These are phyloP conservation scores for Cordyceps sp. DNA, from an alignment of 2,329 filamentous ascomycete genomes.

Conservation along the genomic window DNA sequence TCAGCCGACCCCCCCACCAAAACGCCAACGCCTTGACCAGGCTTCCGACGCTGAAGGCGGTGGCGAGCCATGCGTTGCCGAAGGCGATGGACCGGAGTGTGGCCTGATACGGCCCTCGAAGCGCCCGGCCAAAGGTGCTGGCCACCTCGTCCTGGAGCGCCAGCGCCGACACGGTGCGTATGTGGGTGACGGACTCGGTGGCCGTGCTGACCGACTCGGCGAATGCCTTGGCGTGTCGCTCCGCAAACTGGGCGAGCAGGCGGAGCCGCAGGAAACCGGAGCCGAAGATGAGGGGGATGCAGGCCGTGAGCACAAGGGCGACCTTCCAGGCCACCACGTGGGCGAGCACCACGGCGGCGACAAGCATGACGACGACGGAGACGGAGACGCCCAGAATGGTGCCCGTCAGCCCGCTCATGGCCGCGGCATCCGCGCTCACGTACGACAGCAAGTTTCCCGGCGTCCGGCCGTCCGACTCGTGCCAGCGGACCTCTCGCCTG, in stretches of 20 bases:
- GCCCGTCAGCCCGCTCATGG: conserved; percentile 51
- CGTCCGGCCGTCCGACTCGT: conserved; percentile 46
- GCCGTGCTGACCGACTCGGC: conserved; percentile 46
- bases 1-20: conserved; percentile 63
- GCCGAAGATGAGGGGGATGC: conserved; percentile 51
- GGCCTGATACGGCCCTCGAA: conserved; percentile 34
- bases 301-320: conserved; percentile 52
- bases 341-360: conserved; percentile 50
- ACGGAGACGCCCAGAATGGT: conserved; percentile 55
- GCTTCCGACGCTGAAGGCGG: conserved; percentile 44
- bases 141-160: conserved; percentile 35
- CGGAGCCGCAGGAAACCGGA: conserved; percentile 53
- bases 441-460: conserved; percentile 46
- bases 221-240: conserved; percentile 47
- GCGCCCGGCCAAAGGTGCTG: conserved; percentile 32
- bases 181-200: conserved; percentile 48
- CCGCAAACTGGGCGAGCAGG: conserved; percentile 43
- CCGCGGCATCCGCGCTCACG: conserved; percentile 53
- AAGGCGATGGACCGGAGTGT: conserved; percentile 30
- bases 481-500: conserved; percentile 53
- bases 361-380: conserved; percentile 49
- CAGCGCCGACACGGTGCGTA: conserved; percentile 44
- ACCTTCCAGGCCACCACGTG: conserved; percentile 65
- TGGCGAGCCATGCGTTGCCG: conserved; percentile 42
- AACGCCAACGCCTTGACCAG: conserved; percentile 61